Evolutionary conservation across 73 alveolate genomes (phyloP).

Genomic region (Paramecium primaurelia): DNA sequence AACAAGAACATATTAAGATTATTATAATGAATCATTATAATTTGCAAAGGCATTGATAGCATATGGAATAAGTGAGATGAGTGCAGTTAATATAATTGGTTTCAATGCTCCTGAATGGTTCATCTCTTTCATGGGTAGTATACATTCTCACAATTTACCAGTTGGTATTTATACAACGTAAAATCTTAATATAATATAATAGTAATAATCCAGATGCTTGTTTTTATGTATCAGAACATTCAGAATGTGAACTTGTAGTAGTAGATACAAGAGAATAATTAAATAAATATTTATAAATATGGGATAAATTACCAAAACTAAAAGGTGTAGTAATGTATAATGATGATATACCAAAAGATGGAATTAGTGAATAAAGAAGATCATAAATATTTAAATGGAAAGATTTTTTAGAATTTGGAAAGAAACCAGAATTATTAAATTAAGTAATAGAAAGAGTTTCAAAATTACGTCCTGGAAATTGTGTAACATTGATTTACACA

Average conservation of each 20-base stretch:
- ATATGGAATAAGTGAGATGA: constrained; percentile 67
- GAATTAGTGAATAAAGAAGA: constrained; percentile 27
- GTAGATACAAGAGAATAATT: constrained; percentile 69
- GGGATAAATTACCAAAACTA: constrained; percentile 63
- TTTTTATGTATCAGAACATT: constrained; percentile 76
- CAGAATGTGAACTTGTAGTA: constrained; percentile 71
- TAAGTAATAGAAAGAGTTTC: not conserved
- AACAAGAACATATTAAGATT: constrained; percentile 69
- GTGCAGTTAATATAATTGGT: constrained; percentile 77
- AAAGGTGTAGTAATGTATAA: constrained; percentile 68
- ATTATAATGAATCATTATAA: constrained; percentile 44
- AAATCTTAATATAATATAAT: not conserved
- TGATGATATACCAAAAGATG: constrained; percentile 43
- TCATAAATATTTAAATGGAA: constrained; percentile 69
- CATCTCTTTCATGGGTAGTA: constrained; percentile 74
- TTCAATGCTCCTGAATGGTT: constrained; percentile 88
- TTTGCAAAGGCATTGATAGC: constrained; percentile 77
- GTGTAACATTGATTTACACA: constrained; percentile 83
- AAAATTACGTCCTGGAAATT: constrained; percentile 66
- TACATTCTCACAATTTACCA: constrained; percentile 71
- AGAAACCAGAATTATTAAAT: not conserved
- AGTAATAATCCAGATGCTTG: constrained; percentile 77
- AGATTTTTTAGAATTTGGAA: constrained; percentile 62
- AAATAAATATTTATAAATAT: constrained; percentile 60
- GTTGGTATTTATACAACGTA: constrained; percentile 82